phyloP scores from a whole-genome alignment of 768 basidiomycete species.

The Punctularia strigosozonata region DNA sequence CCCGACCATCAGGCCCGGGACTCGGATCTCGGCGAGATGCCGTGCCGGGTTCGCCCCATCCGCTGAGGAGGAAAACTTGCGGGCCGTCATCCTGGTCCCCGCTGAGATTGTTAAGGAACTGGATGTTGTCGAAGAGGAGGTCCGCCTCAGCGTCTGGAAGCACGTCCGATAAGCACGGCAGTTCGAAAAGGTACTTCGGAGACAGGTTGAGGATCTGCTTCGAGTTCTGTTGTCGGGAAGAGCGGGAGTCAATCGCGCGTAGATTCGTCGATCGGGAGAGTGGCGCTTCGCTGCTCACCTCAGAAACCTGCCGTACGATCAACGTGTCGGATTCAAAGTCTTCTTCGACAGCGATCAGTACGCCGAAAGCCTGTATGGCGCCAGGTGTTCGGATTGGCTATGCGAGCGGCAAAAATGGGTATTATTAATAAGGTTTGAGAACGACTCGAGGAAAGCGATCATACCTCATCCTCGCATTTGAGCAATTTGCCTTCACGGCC shows the following conservation, averaged over 20 bases:
- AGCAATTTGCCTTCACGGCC: slow-evolving; percentile 57
- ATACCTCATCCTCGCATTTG: slow-evolving; percentile 66
- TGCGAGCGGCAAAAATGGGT: not conserved
- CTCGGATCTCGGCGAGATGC: slow-evolving; percentile 18
- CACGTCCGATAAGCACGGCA: slow-evolving; percentile 62
- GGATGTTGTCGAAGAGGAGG: slow-evolving; percentile 62
- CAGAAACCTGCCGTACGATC: slow-evolving; percentile 67
- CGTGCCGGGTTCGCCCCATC: slow-evolving; percentile 58
- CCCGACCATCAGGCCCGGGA: slow-evolving; percentile 21
- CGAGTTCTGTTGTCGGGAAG: no score
- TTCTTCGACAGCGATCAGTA: slow-evolving; percentile 61
- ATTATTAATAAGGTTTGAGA: slow-evolving; percentile 1
- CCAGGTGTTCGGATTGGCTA: slow-evolving; percentile 77
- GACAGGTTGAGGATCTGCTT: slow-evolving; percentile 65
- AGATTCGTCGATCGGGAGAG: not conserved
- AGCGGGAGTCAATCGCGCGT: no score
- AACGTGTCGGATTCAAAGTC: slow-evolving; percentile 38
- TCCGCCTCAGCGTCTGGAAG: slow-evolving; percentile 56
- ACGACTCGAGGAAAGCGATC: not conserved
- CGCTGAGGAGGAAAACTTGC: slow-evolving; percentile 59
- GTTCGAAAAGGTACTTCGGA: slow-evolving; percentile 55
- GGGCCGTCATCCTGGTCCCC: slow-evolving; percentile 35
- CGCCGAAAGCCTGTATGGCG: slow-evolving; percentile 75
- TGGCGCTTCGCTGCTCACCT: slow-evolving; percentile 30
- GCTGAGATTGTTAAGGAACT: slow-evolving; percentile 46